Evolutionary conservation across 805 yeast species (phyloP).

Genomic region (Yamadazyma phyllophila): DNA sequence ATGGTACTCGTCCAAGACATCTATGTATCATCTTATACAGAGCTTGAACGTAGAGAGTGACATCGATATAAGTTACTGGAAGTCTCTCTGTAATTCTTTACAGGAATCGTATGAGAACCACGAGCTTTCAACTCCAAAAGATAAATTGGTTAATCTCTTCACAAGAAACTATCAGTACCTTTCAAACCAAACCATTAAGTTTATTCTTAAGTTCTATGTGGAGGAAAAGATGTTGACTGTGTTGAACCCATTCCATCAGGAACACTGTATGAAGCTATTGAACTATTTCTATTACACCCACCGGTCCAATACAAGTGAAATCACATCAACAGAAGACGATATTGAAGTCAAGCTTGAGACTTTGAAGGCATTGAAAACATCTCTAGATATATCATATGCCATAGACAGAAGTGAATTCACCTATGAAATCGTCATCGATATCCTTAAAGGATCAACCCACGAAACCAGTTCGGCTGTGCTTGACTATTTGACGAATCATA

Average conservation of each 20-base stretch:
- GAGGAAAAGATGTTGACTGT: constrained; percentile 54
- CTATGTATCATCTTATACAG: constrained; percentile 41
- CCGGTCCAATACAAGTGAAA: constrained; percentile 4
- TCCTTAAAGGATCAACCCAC: constrained; percentile 26
- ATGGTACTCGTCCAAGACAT: constrained; percentile 39
- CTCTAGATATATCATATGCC: constrained; percentile 32
- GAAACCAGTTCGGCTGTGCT: constrained; percentile 34
- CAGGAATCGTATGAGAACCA: constrained; percentile 28
- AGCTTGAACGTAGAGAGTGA: constrained; percentile 21
- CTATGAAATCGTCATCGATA: constrained; percentile 30
- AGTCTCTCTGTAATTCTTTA: constrained; percentile 33
- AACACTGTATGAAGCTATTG: constrained; percentile 43
- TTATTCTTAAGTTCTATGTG: constrained; percentile 47
- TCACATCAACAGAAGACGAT: constrained; percentile 10
- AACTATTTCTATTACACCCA: constrained; percentile 36
- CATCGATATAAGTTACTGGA: constrained; percentile 31
- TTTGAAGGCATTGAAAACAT: constrained; percentile 34
- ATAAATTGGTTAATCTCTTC: constrained; percentile 41
- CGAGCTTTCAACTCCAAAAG: constrained; percentile 43
- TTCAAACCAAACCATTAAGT: constrained; percentile 35
- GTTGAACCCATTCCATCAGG: constrained; percentile 50
- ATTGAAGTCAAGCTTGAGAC: constrained; percentile 27
- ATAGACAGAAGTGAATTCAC: constrained; percentile 28
- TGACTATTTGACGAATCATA: constrained; percentile 23
- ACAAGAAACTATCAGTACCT: constrained; percentile 35